Conservation (phyloP, 176 grass and related monocot genomes). For the Triticum monococcum region DNA sequence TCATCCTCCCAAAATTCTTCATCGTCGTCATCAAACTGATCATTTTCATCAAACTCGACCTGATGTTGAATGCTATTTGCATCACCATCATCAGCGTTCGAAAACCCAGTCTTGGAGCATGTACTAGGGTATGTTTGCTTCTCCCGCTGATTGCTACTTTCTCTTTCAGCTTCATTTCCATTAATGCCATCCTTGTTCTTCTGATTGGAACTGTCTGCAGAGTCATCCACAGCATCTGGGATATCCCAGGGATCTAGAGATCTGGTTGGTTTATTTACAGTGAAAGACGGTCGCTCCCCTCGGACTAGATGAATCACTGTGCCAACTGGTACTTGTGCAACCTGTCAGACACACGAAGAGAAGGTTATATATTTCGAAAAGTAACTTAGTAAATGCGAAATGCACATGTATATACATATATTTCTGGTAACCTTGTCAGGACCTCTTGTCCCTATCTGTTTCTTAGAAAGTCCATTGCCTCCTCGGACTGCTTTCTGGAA, state of each 20-base stretch:
- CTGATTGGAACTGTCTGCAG: neutral
- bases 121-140: neutral
- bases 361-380: neutral
- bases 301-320: conserved; percentile 89
- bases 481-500: conserved; percentile 70
- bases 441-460: conserved; percentile 20
- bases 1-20: conserved; percentile 38
- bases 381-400: neutral
- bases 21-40: conserved; percentile 27
- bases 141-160: neutral
- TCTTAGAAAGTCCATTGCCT: conserved; percentile 29
- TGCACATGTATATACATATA: neutral
- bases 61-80: neutral
- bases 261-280: conserved; percentile 41
- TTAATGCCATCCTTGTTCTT: neutral
- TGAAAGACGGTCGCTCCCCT: conserved; percentile 54
- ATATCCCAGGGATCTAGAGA: conserved; percentile 60
- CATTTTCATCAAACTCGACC: conserved; percentile 26
- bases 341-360: conserved; percentile 35
- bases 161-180: conserved; percentile 16
- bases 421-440: conserved; percentile 8
- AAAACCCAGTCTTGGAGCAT: neutral
- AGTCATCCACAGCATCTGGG: conserved; percentile 31
- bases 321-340: conserved; percentile 73
- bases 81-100: neutral